Evolutionary conservation across 352 stramenopile species (phyloP), one percentile per base, ranked within the genome.

Genomic region (Phytopythium sindhum): DNA sequence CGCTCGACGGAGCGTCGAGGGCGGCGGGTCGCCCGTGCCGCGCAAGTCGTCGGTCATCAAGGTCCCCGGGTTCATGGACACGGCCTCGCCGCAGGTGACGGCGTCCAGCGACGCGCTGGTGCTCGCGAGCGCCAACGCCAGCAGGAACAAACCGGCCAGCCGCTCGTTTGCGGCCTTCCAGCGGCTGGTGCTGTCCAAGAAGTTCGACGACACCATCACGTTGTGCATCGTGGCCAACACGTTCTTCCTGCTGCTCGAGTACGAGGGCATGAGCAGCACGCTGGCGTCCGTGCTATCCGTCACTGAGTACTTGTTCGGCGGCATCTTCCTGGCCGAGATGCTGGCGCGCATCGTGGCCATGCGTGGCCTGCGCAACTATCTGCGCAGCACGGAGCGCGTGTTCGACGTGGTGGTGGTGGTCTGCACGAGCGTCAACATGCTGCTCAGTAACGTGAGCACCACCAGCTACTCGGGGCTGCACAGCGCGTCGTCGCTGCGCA

Each of bases 361-460:
- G 75, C 67, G 74, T 47, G 80, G 81, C 0, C 21, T 88, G 11
- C 62, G 68, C 1, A 50, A 71, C 42, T 92, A 90, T 53, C 33
- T 90, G 8, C 66, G 60, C 44, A 84, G 70, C 41, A 90, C 80
- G 5, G 84, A 92, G 63, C 78, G 79, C 2, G 68, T 74, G n/a
- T 93, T 93, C 33, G 84, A 93, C 60, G 68, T 87, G 63, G 56
- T 90, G 11, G 84, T 93, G 24, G 82, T 93, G 24, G 39, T 84
- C 9, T 90, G 84, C 58, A 90, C 84, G 17, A 84, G 66, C 7
- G 61, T 68, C 35, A 91, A 93, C 61, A 79, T 93, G 44, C 68
- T 90, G n/a, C 68, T 93, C 24, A 91, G 86, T 62, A 84, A 88
- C 28, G 57, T 86, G 47, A 63, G 78, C 26, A 63, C 73, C 47